Evolutionary conservation across 139 green algal genomes (phyloP).

Genomic region (Volvox reticuliferus): DNA sequence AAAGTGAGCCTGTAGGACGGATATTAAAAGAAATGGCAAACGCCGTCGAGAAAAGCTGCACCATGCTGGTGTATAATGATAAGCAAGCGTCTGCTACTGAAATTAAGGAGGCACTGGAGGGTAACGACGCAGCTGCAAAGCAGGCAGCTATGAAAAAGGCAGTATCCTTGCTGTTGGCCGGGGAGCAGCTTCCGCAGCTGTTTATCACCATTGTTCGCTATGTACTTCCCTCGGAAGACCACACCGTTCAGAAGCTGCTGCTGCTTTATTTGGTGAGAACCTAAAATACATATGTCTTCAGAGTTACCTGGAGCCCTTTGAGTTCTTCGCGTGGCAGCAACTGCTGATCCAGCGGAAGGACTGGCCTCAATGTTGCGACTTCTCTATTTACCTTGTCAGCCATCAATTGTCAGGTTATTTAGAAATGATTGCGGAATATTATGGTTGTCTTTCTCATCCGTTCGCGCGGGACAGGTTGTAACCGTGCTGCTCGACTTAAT

Average conservation of each 20-base stretch:
- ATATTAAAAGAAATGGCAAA: slow-evolving; percentile 65
- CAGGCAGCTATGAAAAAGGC: slow-evolving; percentile 96
- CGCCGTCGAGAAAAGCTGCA: slow-evolving; percentile 85
- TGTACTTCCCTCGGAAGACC: slow-evolving; percentile 97
- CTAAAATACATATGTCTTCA: background rate
- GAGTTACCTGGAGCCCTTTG: background rate
- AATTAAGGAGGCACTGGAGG: slow-evolving; percentile 96
- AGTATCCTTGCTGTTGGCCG: slow-evolving; percentile 93
- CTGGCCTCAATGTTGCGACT: background rate
- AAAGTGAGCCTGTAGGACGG: background rate
- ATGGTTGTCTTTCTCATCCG: too few species aligned
- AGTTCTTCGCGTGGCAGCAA: background rate
- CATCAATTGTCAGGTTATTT: too few species aligned
- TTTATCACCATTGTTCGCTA: slow-evolving; percentile 99
- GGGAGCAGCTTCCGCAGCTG: slow-evolving; percentile 94
- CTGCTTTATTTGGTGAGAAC: slow-evolving; percentile 94
- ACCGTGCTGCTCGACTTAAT: too few species aligned
- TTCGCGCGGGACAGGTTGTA: too few species aligned
- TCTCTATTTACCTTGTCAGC: too few species aligned
- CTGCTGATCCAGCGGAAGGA: slow-evolving; percentile 29
- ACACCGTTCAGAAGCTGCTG: slow-evolving; percentile 98
- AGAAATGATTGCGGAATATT: too few species aligned
- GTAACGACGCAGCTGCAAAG: slow-evolving; percentile 86
- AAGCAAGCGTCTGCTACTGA: slow-evolving; percentile 83
- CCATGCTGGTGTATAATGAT: slow-evolving; percentile 96